Conservation (phyloP, 139 green algal species). For the Choricystis sp. region DNA sequence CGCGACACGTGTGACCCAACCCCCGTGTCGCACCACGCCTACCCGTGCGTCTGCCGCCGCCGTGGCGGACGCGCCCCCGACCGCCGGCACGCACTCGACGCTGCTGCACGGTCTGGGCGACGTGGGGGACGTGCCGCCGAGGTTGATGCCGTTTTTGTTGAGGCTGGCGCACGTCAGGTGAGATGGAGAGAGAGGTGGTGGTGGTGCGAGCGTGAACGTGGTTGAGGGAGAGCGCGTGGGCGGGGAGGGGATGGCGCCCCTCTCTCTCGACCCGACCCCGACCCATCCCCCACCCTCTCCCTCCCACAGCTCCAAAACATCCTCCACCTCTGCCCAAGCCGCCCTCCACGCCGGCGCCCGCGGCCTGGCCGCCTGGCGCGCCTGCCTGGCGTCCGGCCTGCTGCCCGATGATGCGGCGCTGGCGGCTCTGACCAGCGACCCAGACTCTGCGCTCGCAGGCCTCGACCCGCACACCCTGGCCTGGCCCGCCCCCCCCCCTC, state of each 20-base stretch:
- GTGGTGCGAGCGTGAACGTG: background rate
- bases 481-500: constrained; percentile 59
- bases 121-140: constrained; percentile 42
- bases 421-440: constrained; percentile 28
- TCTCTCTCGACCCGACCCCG: too few relatives aligned
- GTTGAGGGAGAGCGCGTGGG: background rate
- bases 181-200: background rate
- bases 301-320: background rate
- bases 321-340: constrained; percentile 22
- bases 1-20: too few relatives aligned
- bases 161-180: constrained; percentile 46
- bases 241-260: background rate
- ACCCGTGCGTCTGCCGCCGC: too few relatives aligned
- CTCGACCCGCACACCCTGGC: constrained; percentile 14
- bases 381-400: constrained; percentile 42
- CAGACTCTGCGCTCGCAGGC: constrained; percentile 15
- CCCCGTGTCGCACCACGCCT: too few relatives aligned
- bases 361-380: constrained; percentile 32
- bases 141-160: constrained; percentile 54
- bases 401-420: constrained; percentile 55
- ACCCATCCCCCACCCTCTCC: background rate
- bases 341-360: constrained; percentile 28
- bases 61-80: background rate
- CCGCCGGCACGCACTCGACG: constrained; percentile 9
- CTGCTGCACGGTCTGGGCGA: constrained; percentile 53